Evolutionary conservation across 805 yeast species (phyloP).

Genomic region (Ogataea sp.): DNA sequence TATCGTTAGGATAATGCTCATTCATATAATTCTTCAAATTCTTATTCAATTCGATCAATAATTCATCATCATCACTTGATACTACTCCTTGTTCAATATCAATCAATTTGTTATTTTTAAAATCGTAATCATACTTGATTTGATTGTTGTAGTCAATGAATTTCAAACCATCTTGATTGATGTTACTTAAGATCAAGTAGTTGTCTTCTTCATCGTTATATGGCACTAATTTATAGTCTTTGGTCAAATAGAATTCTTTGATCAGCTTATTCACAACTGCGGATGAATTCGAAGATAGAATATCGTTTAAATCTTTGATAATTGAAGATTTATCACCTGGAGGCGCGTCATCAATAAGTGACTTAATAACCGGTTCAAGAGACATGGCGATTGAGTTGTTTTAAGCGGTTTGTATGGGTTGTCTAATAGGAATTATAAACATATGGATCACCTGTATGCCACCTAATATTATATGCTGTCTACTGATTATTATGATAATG

Average conservation of each 20-base stretch:
- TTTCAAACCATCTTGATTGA: constrained; percentile 42
- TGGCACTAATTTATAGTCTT: constrained; percentile 24
- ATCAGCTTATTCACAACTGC: constrained; percentile 17
- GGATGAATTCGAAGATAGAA: constrained; percentile 17
- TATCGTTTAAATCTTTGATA: constrained; percentile 19
- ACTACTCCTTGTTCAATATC: constrained; percentile 35
- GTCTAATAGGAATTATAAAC: too few relatives aligned
- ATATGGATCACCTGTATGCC: too few relatives aligned
- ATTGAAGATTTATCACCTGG: constrained; percentile 40
- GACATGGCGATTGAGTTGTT: constrained; percentile 2
- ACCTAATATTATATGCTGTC: too few relatives aligned
- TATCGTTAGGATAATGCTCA: constrained; percentile 53
- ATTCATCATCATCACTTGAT: constrained; percentile 7
- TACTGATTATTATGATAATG: too few relatives aligned
- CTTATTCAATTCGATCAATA: constrained; percentile 9
- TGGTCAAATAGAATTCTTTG: constrained; percentile 18
- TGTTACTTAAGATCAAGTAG: constrained; percentile 35
- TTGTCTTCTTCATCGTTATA: constrained; percentile 12
- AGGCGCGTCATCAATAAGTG: constrained; percentile 42
- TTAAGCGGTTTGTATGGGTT: too few relatives aligned
- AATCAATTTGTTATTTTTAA: constrained; percentile 36
- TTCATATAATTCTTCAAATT: not conserved
- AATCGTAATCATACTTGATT: constrained; percentile 51
- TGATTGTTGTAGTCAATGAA: constrained; percentile 46
- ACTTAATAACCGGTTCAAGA: constrained; percentile 20